Evolutionary conservation across 2,329 filamentous ascomycete genomes (phyloP).

Genomic region (Ilyonectria destructans): DNA sequence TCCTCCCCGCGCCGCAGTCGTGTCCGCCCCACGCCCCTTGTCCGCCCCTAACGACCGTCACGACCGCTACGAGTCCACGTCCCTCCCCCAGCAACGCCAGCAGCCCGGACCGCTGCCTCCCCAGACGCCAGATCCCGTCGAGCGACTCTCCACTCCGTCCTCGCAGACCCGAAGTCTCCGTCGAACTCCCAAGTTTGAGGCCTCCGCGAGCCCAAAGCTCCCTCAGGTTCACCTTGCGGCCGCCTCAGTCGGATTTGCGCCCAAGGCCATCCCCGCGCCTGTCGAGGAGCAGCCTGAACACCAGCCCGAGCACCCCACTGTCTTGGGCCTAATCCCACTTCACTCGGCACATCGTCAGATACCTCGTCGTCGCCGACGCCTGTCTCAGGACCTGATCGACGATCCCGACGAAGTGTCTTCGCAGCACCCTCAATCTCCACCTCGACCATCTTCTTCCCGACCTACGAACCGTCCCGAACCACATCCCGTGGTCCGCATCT

Average conservation of each 20-base stretch:
- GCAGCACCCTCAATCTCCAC: conserved; percentile 49
- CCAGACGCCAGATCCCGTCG: conserved; percentile 56
- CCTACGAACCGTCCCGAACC: conserved; percentile 56
- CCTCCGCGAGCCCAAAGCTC: conserved; percentile 61
- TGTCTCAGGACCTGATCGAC: conserved; percentile 67
- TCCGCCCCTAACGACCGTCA: conserved; percentile 67
- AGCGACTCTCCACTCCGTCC: conserved; percentile 63
- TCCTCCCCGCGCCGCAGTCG: conserved; percentile 58
- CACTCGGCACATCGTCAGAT: conserved; percentile 59
- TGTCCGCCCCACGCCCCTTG: conserved; percentile 61
- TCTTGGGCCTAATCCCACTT: conserved; percentile 53
- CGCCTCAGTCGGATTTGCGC: conserved; percentile 65
- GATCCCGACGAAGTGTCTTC: conserved; percentile 60
- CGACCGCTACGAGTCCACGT: conserved; percentile 67
- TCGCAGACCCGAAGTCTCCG: conserved; percentile 65
- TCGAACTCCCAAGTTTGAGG: conserved; percentile 68
- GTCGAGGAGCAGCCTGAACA: conserved; percentile 45
- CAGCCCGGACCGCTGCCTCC: conserved; percentile 49
- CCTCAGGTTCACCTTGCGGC: conserved; percentile 63
- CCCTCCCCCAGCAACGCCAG: conserved; percentile 63
- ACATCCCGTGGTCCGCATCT: conserved; percentile 76
- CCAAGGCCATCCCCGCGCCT: conserved; percentile 52
- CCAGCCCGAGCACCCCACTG: conserved; percentile 46
- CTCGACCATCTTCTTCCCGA: conserved; percentile 50
- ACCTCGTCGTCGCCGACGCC: conserved; percentile 53